Conservation (phyloP, 2,329 filamentous ascomycete genomes). For the Cadophora sp. region DNA sequence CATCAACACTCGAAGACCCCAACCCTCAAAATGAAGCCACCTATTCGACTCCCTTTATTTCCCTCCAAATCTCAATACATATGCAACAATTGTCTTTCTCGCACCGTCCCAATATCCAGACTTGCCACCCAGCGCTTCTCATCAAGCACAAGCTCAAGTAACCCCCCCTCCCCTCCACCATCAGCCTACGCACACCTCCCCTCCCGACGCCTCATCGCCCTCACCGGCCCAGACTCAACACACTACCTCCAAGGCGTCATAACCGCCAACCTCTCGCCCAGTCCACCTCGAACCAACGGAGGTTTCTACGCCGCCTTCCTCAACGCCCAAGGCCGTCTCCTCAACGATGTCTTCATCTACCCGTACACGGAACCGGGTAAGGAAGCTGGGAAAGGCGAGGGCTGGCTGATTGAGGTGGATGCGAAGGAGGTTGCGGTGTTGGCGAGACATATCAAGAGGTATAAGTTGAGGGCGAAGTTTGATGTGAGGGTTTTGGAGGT, state of each 20-base stretch:
- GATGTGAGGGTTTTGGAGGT: constrained; percentile 68
- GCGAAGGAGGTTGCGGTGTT: constrained; percentile 66
- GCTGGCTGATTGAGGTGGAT: constrained; percentile 85
- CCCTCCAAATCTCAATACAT: constrained; percentile 29
- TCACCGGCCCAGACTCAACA: constrained; percentile 79
- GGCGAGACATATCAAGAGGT: constrained; percentile 77
- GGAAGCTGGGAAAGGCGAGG: constrained; percentile 23
- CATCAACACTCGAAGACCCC: neutral
- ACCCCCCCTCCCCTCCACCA: constrained; percentile 50
- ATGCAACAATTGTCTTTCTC: constrained; percentile 35
- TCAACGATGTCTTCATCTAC: constrained; percentile 93
- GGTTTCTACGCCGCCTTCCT: constrained; percentile 86
- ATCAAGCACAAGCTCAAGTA: constrained; percentile 18
- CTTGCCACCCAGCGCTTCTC: constrained; percentile 3
- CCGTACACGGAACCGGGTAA: constrained; percentile 46
- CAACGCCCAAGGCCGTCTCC: constrained; percentile 81
- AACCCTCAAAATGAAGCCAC: constrained; percentile 34
- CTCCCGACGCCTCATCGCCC: constrained; percentile 79
- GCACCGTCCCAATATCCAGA: neutral
- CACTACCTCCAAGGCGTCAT: constrained; percentile 89
- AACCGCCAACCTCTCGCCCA: constrained; percentile 68
- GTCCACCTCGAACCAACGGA: constrained; percentile 46
- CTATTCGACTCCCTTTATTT: constrained; percentile 22
- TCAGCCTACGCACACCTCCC: constrained; percentile 63
- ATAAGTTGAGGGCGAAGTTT: constrained; percentile 86